Evolutionary conservation across 495 filamentous ascomycete species (phyloP).

Genomic region (Massariosphaeria phaeospora): DNA sequence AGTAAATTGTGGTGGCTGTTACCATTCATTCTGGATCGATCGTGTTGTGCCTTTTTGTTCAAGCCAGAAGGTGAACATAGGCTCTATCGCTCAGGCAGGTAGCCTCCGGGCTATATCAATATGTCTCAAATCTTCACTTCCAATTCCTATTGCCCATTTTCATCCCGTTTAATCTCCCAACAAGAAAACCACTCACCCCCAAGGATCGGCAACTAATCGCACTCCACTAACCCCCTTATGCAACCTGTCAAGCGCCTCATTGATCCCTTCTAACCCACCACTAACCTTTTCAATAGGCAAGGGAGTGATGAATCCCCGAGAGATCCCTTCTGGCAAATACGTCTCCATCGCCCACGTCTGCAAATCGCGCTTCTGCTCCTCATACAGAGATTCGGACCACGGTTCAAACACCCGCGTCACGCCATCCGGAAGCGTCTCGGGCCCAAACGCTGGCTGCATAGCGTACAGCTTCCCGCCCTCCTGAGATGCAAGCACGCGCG

Average conservation of each 20-base stretch:
- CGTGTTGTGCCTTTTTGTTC: too few relatives aligned
- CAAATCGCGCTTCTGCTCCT: too few relatives aligned
- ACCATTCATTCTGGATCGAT: too few relatives aligned
- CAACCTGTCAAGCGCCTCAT: background rate
- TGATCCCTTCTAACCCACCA: background rate
- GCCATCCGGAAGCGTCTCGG: background rate
- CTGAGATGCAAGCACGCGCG: background rate
- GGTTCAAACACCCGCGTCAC: background rate
- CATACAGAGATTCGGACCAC: background rate
- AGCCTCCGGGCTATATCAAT: too few relatives aligned
- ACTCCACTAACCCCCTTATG: background rate
- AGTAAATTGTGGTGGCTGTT: too few relatives aligned
- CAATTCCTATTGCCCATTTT: too few relatives aligned
- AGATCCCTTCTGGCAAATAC: background rate
- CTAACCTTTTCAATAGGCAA: background rate
- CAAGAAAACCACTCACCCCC: too few relatives aligned
- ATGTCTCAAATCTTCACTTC: too few relatives aligned
- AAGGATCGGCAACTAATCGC: background rate
- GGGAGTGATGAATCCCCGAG: background rate
- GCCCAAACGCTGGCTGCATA: background rate
- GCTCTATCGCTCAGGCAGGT: too few relatives aligned
- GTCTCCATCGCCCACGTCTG: background rate
- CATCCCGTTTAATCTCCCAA: too few relatives aligned
- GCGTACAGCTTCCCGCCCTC: background rate
- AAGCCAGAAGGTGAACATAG: too few relatives aligned